phyloP scores from a whole-genome alignment of 139 green algal species.

The Desmodesmus armatus region DNA sequence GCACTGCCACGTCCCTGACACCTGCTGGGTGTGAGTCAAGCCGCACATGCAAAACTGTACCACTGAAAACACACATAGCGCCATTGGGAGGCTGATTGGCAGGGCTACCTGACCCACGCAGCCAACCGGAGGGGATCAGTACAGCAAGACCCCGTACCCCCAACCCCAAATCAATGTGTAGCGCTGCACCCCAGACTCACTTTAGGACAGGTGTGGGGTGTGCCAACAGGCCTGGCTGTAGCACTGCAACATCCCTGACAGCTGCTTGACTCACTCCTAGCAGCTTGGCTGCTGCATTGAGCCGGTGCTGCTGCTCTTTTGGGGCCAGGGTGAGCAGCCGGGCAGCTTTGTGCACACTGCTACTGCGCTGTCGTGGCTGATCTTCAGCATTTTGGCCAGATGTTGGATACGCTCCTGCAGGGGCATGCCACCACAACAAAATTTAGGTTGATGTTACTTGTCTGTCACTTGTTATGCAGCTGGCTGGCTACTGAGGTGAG shows the following conservation, averaged over 20 bases:
- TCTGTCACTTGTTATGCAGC: no score
- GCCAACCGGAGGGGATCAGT: neutral
- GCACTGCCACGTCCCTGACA: no score
- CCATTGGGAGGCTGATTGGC: no score
- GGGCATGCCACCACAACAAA: no score
- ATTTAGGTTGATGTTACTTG: no score
- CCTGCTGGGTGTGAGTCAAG: neutral
- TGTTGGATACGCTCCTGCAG: slow-evolving; percentile 20
- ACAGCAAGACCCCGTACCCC: neutral
- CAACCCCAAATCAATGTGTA: neutral
- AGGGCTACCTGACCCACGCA: neutral
- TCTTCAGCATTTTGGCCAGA: slow-evolving; percentile 4
- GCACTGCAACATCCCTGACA: slow-evolving; percentile 16
- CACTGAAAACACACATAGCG: no score
- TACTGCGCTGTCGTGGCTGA: slow-evolving; percentile 13
- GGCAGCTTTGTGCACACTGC: slow-evolving; percentile 1
- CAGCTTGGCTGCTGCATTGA: slow-evolving; percentile 10
- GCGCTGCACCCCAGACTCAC: neutral
- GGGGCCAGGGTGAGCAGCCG: slow-evolving; percentile 6
- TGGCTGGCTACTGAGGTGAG: no score
- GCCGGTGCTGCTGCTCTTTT: slow-evolving; percentile 10
- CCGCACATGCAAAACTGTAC: neutral
- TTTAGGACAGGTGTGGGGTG: slow-evolving; percentile 20
- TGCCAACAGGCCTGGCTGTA: slow-evolving; percentile 28
- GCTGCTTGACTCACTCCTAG: neutral